These are phyloP conservation scores for Teratosphaeria pseudoeucalypti DNA, from an alignment of 2,329 filamentous ascomycete species.

Conservation along the genomic window DNA sequence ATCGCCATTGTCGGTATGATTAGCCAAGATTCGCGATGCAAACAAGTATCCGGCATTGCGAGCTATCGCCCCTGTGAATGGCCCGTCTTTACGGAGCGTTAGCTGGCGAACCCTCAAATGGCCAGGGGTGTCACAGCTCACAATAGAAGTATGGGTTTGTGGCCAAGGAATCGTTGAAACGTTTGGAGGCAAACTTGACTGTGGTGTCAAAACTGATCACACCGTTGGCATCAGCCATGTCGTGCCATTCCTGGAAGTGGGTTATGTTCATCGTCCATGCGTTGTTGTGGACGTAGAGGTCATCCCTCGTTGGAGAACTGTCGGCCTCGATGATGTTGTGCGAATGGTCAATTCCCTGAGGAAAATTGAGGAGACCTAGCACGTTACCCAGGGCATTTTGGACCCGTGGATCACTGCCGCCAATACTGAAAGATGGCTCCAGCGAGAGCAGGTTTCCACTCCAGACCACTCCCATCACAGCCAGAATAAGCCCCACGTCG, in stretches of 20 bases:
- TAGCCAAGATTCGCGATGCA: slow-evolving; percentile 9
- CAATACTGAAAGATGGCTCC: slow-evolving; percentile 17
- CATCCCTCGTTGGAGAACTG: slow-evolving; percentile 41
- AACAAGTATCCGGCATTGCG: slow-evolving; percentile 13
- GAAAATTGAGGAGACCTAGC: slow-evolving; percentile 9
- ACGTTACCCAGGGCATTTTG: slow-evolving; percentile 30
- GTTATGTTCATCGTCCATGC: slow-evolving; percentile 41
- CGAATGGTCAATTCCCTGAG: slow-evolving; percentile 31
- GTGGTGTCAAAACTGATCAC: slow-evolving; percentile 18
- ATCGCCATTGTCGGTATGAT: slow-evolving; percentile 21
- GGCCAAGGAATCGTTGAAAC: slow-evolving; percentile 12
- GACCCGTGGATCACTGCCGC: slow-evolving; percentile 7
- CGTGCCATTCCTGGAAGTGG: slow-evolving; percentile 39
- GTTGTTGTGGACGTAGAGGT: slow-evolving; percentile 40
- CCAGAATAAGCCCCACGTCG: slow-evolving; percentile 17
- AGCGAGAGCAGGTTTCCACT: slow-evolving; percentile 29
- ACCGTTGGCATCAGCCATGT: slow-evolving; percentile 1
- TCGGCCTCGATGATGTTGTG: slow-evolving; percentile 48
- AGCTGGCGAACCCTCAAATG: not conserved
- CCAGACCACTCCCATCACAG: slow-evolving; percentile 16
- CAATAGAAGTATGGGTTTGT: slow-evolving; percentile 17
- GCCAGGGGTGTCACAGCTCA: not conserved
- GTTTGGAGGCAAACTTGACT: slow-evolving; percentile 14
- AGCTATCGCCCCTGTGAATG: slow-evolving; percentile 16
- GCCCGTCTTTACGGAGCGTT: slow-evolving; percentile 6